A percentile compares a stretch with the other conserved stretches of the same genome.
Evolutionary conservation across 495 filamentous ascomycete species (phyloP).

Genomic region (Aspergillus kassunensis): DNA sequence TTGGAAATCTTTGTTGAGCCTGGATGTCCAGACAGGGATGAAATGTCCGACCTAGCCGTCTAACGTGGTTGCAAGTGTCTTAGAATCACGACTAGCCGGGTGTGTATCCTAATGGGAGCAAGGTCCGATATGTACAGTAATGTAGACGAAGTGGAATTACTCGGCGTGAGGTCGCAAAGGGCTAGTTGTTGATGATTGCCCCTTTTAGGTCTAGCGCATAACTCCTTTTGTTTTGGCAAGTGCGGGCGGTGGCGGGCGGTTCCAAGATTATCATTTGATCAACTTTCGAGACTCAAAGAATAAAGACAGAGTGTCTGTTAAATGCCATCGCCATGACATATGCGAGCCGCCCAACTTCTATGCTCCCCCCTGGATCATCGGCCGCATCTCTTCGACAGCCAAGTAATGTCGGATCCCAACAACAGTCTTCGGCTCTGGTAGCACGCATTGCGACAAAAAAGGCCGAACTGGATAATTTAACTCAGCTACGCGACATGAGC

Average conservation of each 20-base stretch:
- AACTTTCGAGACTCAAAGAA: no score
- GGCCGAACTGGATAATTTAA: constrained; percentile 84
- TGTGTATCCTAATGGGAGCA: not conserved
- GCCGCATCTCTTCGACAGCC: constrained; percentile 34
- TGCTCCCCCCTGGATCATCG: constrained; percentile 29
- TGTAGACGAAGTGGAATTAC: not conserved
- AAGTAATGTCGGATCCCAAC: constrained; percentile 39
- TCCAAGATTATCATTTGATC: not conserved
- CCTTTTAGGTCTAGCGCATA: constrained; percentile 27
- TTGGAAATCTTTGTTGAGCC: not conserved
- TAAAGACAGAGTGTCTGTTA: no score
- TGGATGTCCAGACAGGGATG: not conserved
- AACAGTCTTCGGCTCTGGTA: constrained; percentile 77
- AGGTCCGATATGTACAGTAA: not conserved
- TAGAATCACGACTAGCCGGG: no score
- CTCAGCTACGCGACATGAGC: constrained; percentile 83
- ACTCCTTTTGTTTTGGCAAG: constrained; percentile 12
- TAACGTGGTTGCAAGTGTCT: not conserved
- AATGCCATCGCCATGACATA: constrained; percentile 53
- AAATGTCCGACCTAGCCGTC: not conserved
- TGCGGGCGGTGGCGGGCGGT: not conserved
- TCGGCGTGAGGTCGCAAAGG: not conserved
- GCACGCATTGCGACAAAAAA: constrained; percentile 91
- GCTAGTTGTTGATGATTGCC: constrained; percentile 41
- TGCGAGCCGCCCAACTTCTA: constrained; percentile 46